phyloP scores from a whole-genome alignment of 257 asterid genomes.

The Rhazya stricta region DNA sequence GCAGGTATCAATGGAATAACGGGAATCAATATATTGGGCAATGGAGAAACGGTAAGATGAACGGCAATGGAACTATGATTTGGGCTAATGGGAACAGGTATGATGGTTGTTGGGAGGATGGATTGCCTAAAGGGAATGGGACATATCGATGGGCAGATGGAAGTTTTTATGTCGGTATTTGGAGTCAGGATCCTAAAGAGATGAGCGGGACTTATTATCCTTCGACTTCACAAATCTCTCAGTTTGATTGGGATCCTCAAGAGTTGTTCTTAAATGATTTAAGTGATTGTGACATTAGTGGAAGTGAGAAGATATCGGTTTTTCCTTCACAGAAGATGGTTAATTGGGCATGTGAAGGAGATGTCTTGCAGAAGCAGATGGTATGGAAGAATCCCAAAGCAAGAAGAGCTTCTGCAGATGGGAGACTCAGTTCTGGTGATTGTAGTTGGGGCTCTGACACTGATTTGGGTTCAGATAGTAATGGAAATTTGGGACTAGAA shows the following conservation, averaged over 20 bases:
- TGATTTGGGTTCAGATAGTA: slow-evolving; percentile 44
- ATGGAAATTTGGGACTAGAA: slow-evolving; percentile 27
- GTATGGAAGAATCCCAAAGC: slow-evolving; percentile 23
- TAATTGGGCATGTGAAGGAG: slow-evolving; percentile 59
- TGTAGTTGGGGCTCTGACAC: slow-evolving; percentile 44
- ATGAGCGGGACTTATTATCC: slow-evolving; percentile 80
- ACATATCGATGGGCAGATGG: slow-evolving; percentile 71
- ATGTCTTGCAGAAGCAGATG: slow-evolving; percentile 31
- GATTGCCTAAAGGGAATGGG: slow-evolving; percentile 79
- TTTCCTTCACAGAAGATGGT: slow-evolving; percentile 63
- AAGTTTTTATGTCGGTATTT: slow-evolving; percentile 78
- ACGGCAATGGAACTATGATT: slow-evolving; percentile 66
- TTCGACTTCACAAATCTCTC: slow-evolving; percentile 32
- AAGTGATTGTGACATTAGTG: slow-evolving; percentile 40
- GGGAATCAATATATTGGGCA: slow-evolving; percentile 75
- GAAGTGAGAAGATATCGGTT: slow-evolving; percentile 48
- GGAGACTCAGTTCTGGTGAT: slow-evolving; percentile 35
- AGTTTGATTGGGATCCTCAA: slow-evolving; percentile 70
- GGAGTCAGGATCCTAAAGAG: slow-evolving; percentile 66
- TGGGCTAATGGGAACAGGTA: slow-evolving; percentile 71
- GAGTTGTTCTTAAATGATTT: slow-evolving; percentile 43
- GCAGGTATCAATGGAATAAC: slow-evolving; percentile 69
- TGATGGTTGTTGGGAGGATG: slow-evolving; percentile 79
- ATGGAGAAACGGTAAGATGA: slow-evolving; percentile 74
- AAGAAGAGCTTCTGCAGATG: slow-evolving; percentile 36